These are phyloP conservation scores for Ampelocalamus luodianensis DNA, from an alignment of 176 grass and related monocot genomes.

Conservation along the genomic window DNA sequence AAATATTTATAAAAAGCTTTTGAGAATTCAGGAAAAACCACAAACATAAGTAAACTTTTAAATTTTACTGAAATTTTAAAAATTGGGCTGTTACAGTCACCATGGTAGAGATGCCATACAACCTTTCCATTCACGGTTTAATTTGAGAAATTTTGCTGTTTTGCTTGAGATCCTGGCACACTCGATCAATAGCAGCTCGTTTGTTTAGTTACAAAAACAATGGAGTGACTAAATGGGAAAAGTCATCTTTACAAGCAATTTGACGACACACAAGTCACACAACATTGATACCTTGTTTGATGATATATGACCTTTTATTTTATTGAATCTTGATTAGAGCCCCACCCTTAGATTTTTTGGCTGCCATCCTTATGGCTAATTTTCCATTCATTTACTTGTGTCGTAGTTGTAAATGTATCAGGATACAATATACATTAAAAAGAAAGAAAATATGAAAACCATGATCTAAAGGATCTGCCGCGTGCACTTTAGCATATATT, in stretches of 20 bases:
- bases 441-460: not conserved
- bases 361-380: not conserved
- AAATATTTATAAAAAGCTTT: too few relatives aligned
- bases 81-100: too few relatives aligned
- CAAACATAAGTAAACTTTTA: too few relatives aligned
- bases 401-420: not conserved
- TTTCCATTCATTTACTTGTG: conserved; percentile 23
- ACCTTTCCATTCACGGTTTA: conserved; percentile 17
- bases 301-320: not conserved
- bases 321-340: conserved; percentile 19
- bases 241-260: not conserved
- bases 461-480: not conserved
- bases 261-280: not conserved
- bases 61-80: too few relatives aligned
- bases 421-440: not conserved
- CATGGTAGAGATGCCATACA: conserved; percentile 8
- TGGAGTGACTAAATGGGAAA: not conserved
- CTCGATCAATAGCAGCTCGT: not conserved
- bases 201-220: conserved; percentile 13
- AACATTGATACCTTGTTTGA: not conserved
- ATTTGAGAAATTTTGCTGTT: not conserved
- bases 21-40: too few relatives aligned
- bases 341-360: not conserved
- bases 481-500: not conserved
- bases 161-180: not conserved